These are phyloP conservation scores for Phialophora macrospora DNA, from an alignment of 2,329 filamentous ascomycete species.

Conservation along the genomic window DNA sequence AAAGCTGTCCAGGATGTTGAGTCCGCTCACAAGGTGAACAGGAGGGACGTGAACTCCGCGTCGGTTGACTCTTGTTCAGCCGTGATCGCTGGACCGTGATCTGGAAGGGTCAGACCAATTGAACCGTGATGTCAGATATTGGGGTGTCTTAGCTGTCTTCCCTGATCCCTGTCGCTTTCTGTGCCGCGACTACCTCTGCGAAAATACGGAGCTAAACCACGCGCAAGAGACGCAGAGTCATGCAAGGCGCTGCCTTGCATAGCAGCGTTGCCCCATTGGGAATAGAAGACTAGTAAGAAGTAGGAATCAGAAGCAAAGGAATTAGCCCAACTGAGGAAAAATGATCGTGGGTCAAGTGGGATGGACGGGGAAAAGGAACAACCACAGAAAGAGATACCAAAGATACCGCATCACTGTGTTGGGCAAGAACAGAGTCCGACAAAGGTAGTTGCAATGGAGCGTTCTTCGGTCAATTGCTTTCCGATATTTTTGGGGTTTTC, in stretches of 20 bases:
- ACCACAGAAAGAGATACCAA: background rate
- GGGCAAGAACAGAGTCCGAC: background rate
- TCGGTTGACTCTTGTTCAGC: background rate
- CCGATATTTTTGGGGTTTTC: conserved; percentile 18
- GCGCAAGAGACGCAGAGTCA: background rate
- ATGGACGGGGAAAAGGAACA: background rate
- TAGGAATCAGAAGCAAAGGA: background rate
- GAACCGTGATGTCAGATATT: background rate
- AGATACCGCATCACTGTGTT: background rate
- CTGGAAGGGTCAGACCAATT: background rate
- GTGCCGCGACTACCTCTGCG: background rate
- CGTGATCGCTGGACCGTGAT: background rate
- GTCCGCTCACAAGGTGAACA: background rate
- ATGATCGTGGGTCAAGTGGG: background rate
- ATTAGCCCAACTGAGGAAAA: background rate
- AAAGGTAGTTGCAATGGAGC: background rate
- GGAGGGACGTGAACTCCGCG: background rate
- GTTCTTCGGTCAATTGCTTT: conserved; percentile 10
- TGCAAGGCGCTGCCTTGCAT: background rate
- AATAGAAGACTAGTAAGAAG: background rate
- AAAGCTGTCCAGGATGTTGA: background rate
- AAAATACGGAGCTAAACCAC: background rate
- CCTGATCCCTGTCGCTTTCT: background rate
- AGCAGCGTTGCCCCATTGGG: background rate
- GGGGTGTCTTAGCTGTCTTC: background rate